Base-by-base conservation (phyloP, 2,329 filamentous ascomycete genomes). In the Elsinoe fawcettii region DNA sequence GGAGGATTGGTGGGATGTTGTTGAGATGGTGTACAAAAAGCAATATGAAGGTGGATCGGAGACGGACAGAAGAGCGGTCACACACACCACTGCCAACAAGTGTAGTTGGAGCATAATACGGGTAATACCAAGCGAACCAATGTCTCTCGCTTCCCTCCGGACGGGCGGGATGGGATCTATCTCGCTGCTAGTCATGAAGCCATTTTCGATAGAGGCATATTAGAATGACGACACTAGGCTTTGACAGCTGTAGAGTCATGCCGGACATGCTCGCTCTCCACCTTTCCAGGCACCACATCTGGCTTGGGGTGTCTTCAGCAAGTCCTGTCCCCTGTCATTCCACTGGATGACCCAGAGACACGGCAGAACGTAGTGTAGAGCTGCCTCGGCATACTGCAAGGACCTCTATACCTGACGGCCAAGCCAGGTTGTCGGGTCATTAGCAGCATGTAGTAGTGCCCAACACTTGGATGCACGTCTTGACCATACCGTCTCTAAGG, bases 1-100 rank as follows among this genome's bases (percentile, higher is more conserved):
- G 30, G 18, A 18, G 30, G 49, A 36, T 36, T 53, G 49, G 49
- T 53, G 49, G 49, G 32, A 53, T 53, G 32, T n/a, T 37, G 34
- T 6, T 37, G 12, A 27, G 20, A 12, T 25, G 30, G 23, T 18
- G 46, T 14, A 16, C 20, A 53, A 53, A 49, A 53, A 53, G 49
- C 49, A 53, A 53, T 9, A 30, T 53, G 18, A 23, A 37, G 30
- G 49, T 16, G 20, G 49, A 44, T 23, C 27, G 49, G 49, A 30
- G n/a, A 16, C 44, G 44, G 44, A 18, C 44, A 49, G 20, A 5
- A 51, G 9, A 30, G 49, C 30, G 34, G 49, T 39, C 49, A 25
- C 34, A 37, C 30, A 32, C 34, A 37, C 34, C 34, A 37, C 14
- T 12, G 27, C 27, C 27, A 30, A 30, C 34, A 37, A 37, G 34